A percentile compares a stretch with the other conserved stretches of the same genome.
phyloP scores from a whole-genome alignment of 805 yeast genomes.

The Candida pini region DNA sequence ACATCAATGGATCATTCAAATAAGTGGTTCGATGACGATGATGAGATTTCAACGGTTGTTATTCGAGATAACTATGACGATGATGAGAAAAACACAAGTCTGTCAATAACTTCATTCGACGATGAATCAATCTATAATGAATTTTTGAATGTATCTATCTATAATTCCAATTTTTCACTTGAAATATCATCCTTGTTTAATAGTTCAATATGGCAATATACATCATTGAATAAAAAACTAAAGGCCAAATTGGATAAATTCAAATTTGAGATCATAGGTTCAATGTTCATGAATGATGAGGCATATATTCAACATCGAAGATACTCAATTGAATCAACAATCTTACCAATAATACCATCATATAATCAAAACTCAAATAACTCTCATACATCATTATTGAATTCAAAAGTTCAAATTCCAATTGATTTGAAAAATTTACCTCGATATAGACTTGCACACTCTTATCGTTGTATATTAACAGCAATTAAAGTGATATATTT shows the following conservation, averaged over 20 bases:
- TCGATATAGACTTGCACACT: constrained; percentile 17
- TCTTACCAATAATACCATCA: background rate
- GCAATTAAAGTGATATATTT: constrained; percentile 14
- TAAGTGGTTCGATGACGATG: background rate
- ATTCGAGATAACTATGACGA: background rate
- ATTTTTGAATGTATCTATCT: too few species aligned
- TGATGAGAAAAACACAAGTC: background rate
- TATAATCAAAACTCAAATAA: too few species aligned
- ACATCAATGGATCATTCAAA: background rate
- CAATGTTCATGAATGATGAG: constrained; percentile 15
- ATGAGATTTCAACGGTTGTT: background rate
- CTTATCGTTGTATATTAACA: constrained; percentile 12
- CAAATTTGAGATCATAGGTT: constrained; percentile 23
- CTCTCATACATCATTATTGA: too few species aligned
- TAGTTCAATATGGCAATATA: too few species aligned
- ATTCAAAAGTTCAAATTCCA: constrained; percentile 4
- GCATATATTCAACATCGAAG: constrained; percentile 2
- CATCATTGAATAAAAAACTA: too few species aligned
- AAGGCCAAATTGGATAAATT: constrained; percentile 17
- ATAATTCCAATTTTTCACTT: too few species aligned
- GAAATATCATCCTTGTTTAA: too few species aligned
- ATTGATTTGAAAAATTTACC: constrained; percentile 12
- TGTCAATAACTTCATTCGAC: too few species aligned
- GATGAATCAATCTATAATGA: too few species aligned
- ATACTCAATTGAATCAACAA: background rate